phyloP scores from a whole-genome alignment of 2,329 filamentous ascomycete genomes.

The Penicillium sp. region DNA sequence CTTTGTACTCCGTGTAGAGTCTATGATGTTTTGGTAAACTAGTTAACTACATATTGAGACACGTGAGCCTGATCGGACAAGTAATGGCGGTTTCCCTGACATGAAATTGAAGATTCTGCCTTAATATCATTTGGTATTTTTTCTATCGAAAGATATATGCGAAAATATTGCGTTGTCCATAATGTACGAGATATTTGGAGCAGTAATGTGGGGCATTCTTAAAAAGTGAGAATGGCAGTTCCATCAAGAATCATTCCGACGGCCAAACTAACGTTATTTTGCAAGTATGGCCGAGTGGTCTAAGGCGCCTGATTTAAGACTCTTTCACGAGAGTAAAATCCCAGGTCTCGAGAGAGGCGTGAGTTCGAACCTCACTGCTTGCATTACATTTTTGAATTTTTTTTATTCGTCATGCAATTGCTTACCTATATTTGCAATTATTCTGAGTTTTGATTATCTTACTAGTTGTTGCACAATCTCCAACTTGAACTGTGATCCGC shows the following conservation, averaged over 20 bases:
- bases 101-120: too few species aligned
- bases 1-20: not conserved
- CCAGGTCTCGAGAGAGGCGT: not conserved
- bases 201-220: not conserved
- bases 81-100: too few species aligned
- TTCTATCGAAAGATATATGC: not conserved
- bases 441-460: too few species aligned
- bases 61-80: not conserved
- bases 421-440: too few species aligned
- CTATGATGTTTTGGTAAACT: not conserved
- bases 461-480: too few species aligned
- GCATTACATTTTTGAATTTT: not conserved
- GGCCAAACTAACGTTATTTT: not conserved
- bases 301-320: not conserved
- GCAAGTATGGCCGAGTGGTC: not conserved
- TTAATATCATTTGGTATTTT: not conserved
- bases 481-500: too few species aligned
- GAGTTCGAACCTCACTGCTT: not conserved
- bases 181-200: not conserved
- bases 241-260: not conserved
- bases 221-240: not conserved
- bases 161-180: too few species aligned
- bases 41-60: not conserved
- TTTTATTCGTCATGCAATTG: too few species aligned
- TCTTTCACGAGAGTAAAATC: not conserved